Conservation (phyloP, 2,329 filamentous ascomycete genomes). For the Nemania serpens region DNA sequence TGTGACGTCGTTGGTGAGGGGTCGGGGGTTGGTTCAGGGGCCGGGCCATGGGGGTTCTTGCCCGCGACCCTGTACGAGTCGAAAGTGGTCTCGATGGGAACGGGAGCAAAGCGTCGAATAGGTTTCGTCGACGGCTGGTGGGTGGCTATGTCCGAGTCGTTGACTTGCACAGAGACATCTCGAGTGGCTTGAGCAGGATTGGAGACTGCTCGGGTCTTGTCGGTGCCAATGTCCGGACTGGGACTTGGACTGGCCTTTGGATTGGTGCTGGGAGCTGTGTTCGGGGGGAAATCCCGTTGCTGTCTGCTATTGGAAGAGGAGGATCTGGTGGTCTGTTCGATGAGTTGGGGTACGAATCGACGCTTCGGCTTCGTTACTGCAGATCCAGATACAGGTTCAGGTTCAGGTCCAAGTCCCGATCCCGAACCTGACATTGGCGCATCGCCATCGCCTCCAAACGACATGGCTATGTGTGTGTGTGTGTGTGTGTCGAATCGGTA, state of each 20-base stretch:
- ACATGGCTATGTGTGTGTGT: constrained; percentile 26
- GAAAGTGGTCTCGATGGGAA: constrained; percentile 74
- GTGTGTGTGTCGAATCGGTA: constrained; percentile 8
- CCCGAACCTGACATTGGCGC: constrained; percentile 37
- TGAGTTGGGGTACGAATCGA: constrained; percentile 42
- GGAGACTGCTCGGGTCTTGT: constrained; percentile 3
- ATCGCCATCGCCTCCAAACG: constrained; percentile 36
- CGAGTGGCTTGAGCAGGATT: constrained; percentile 33
- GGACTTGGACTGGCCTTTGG: background rate
- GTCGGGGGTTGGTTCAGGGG: constrained; percentile 62
- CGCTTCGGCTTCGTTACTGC: constrained; percentile 38
- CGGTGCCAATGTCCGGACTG: background rate
- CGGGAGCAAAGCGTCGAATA: constrained; percentile 64
- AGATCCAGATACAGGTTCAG: constrained; percentile 16
- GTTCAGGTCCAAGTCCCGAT: background rate
- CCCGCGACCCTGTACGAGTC: constrained; percentile 58
- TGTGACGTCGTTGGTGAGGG: constrained; percentile 57
- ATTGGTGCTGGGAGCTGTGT: background rate
- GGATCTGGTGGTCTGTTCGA: constrained; percentile 41
- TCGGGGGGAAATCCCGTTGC: background rate
- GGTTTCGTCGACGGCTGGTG: constrained; percentile 30
- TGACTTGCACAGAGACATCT: constrained; percentile 39
- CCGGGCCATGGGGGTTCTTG: constrained; percentile 51
- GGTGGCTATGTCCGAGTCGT: constrained; percentile 36
- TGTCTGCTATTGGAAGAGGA: constrained; percentile 35